Evolutionary conservation across 129 eudicot genomes (phyloP).

Genomic region (Deinandra increscens): DNA sequence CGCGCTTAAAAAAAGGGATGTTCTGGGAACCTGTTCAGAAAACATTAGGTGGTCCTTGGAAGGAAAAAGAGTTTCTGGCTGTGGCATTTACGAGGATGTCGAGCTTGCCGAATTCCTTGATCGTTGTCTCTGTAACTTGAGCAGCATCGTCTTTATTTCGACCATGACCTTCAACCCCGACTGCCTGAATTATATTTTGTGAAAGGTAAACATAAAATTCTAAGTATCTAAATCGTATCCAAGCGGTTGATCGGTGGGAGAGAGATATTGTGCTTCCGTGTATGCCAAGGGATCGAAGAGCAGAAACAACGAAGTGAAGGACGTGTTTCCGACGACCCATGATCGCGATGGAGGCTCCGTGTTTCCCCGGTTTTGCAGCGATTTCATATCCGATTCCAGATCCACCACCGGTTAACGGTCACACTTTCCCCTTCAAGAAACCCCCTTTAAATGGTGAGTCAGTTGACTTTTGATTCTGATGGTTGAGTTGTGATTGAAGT

Average conservation of each 20-base stretch:
- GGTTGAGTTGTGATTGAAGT: background rate
- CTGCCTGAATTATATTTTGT: conserved; percentile 24
- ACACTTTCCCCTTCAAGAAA: conserved; percentile 47
- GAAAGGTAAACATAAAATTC: too few species aligned
- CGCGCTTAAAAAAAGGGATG: too few species aligned
- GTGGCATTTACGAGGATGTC: conserved; percentile 58
- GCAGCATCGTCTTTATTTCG: conserved; percentile 44
- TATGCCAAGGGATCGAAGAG: conserved; percentile 43
- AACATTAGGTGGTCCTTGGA: conserved; percentile 48
- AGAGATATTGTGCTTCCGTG: conserved; percentile 39
- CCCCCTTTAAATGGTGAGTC: conserved; percentile 51
- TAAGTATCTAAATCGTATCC: too few species aligned
- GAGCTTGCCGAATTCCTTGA: conserved; percentile 43
- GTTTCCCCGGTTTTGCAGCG: conserved; percentile 44
- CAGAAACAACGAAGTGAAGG: conserved; percentile 44
- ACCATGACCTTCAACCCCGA: conserved; percentile 54
- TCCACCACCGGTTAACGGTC: conserved; percentile 55
- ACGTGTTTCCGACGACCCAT: conserved; percentile 53
- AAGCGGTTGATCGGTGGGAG: too few species aligned
- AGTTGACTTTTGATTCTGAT: conserved; percentile 6
- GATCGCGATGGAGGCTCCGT: conserved; percentile 52
- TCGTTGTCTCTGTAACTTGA: conserved; percentile 40
- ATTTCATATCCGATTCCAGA: conserved; percentile 57
- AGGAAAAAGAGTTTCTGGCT: conserved; percentile 51
- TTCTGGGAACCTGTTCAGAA: conserved; percentile 39